A percentile compares a stretch with the other conserved stretches of the same genome.
These are phyloP conservation scores for Chalaropsis ovoidea DNA, from an alignment of 2,329 filamentous ascomycete species.

Conservation along the genomic window DNA sequence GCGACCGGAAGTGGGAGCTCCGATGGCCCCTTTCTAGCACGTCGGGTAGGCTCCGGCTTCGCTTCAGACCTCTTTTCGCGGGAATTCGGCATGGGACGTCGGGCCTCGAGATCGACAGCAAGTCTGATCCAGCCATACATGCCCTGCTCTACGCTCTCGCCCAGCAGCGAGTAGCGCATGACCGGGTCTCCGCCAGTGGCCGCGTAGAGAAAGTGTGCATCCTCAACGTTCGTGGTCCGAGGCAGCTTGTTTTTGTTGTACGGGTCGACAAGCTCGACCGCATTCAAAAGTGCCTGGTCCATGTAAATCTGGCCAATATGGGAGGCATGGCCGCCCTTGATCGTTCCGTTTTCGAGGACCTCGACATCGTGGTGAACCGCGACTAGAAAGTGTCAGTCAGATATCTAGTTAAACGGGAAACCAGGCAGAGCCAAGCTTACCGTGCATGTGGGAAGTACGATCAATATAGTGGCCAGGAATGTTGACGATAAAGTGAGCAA, in stretches of 20 bases:
- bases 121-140: slow-evolving; percentile 47
- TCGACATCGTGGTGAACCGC: slow-evolving; percentile 35
- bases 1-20: slow-evolving; percentile 22
- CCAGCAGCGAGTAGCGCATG: slow-evolving; percentile 48
- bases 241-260: slow-evolving; percentile 40
- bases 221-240: slow-evolving; percentile 44
- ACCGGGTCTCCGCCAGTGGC: slow-evolving; percentile 45
- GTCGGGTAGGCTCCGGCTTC: background rate
- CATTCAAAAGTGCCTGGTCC: slow-evolving; percentile 46
- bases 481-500: slow-evolving; percentile 37
- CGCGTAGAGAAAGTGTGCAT: slow-evolving; percentile 42
- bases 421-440: slow-evolving; percentile 29
- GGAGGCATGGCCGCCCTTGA: slow-evolving; percentile 37
- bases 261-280: slow-evolving; percentile 42
- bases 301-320: slow-evolving; percentile 58
- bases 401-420: slow-evolving; percentile 28
- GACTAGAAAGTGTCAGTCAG: slow-evolving; percentile 26
- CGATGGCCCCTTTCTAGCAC: slow-evolving; percentile 16
- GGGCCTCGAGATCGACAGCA: slow-evolving; percentile 36
- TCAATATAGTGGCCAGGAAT: slow-evolving; percentile 39
- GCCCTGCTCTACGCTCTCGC: slow-evolving; percentile 43
- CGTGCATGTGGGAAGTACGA: slow-evolving; percentile 42
- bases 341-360: slow-evolving; percentile 32
- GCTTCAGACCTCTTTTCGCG: slow-evolving; percentile 2
- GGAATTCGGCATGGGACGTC: slow-evolving; percentile 26